Base-by-base conservation (phyloP, 2,329 filamentous ascomycete species). In the Botryotinia narcissicola region DNA sequence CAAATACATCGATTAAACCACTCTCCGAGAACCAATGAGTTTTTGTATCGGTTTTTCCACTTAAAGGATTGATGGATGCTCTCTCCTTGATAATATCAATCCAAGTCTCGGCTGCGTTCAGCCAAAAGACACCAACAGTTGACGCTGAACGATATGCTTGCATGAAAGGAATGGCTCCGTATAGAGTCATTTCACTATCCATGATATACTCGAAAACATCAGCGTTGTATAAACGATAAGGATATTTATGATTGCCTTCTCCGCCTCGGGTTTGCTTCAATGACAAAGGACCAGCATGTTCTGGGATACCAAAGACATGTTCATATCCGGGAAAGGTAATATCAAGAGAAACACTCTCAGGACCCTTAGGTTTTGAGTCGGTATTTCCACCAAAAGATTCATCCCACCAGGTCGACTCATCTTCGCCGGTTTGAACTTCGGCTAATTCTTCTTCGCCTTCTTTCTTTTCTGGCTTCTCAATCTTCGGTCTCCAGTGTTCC, bases 201-300 rank as follows among this genome's bases (percentile, higher is more conserved):
- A 98, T 88, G 79, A 97, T 91, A 82, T 99, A 99, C 84, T 99
- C 96, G 79, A 99, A 99, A 18, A 99, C 96, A 81, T 99, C 96
- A 46, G 93, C 89, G 82, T 99, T 99, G 85, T 98, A 98, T 82
- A 99, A 84, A 54, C 96, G 90, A 84, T 99, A 99, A 0, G 96
- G 96, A 75, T 99, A 93, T 16, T 88, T 86, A 82, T 96, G 94
- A 78, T 94, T 93, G 75, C 93, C 94, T 32, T 94, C 89, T 37
- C 94, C 94, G 70, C 95, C 96, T 71, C 94, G 91, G 20, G 96
- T 99, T 82, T 97, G 90, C 83, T 93, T 96, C 78, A 99, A 84
- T 0, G 95, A 97, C 63, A 99, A 82, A 10, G 95, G 91, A 3
- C 95, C 94, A 51, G 96, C 90, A 83, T 99, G 96, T 81, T 97